Evolutionary conservation across 768 basidiomycete species (phyloP), one percentile per base, ranked within the genome.

Genomic region (Boletus eberwhitei): DNA sequence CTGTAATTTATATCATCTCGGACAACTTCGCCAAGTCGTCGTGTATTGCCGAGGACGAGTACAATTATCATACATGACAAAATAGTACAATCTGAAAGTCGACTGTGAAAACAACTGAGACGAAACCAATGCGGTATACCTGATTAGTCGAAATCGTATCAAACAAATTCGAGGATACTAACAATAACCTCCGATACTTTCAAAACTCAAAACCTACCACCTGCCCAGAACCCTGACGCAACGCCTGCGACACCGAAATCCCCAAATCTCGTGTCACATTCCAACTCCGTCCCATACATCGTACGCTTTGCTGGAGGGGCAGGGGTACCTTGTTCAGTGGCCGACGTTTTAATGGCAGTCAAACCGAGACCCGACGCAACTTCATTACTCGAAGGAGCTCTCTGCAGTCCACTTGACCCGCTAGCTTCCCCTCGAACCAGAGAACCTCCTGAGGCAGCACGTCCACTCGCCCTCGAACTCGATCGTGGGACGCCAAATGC

Each of bases 231-330:
- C 7, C 81, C 80, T 45, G 79, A 79, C n/a, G 86, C 86, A 53
- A 90, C 82, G 13, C 88, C 86, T 64, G 88, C 85, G 24, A 88
- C 76, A 37, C 89, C 89, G 65, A 90, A 91, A 71, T 91, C 89
- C 6, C 89, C 89, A 65, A 92, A 92, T 48, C 89, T 81, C n/a
- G 86, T 85, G 64, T 91, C 88, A 32, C 75, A 75, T n/a, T 89
- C 88, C 40, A 90, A 71, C 70, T 91, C 89, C 0, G 89, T 91
- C 8, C 89, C 89, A 67, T 90, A 91, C 85, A 91, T 88, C 6
- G 89, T 91, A 55, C 84, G 80, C 64, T 80, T 82, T 59, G 79
- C 76, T 5, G 77, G 75, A 24, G 75, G 75, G 16, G 68, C 75
- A 16, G 78, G 78, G 17, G 74, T 74, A 17, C 65, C 69, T 48